Evolutionary conservation across 179 eudicot species (phyloP).

Genomic region (Pouteria campechiana): DNA sequence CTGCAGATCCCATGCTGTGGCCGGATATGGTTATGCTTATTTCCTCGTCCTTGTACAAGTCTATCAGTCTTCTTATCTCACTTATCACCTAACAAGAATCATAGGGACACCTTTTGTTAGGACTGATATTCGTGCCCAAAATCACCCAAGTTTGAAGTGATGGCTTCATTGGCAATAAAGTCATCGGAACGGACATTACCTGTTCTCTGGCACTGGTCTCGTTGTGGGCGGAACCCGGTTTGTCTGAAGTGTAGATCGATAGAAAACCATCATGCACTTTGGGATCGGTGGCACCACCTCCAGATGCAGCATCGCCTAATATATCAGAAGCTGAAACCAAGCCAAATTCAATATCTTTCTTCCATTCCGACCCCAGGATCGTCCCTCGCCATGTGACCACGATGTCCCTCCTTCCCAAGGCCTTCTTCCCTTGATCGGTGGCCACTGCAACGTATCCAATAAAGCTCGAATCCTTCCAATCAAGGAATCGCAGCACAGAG

Average conservation of each 20-base stretch:
- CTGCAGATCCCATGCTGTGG: conserved; percentile 75
- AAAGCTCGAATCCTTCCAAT: conserved; percentile 53
- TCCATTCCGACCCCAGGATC: conserved; percentile 41
- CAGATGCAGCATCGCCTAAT: conserved; percentile 22
- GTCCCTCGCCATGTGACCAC: conserved; percentile 73
- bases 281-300: conserved; percentile 6
- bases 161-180: not conserved
- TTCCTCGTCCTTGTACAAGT: conserved; percentile 58
- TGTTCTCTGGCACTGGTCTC: conserved; percentile 70
- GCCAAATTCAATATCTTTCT: conserved; percentile 35
- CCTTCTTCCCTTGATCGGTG: conserved; percentile 37
- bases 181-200: conserved; percentile 20
- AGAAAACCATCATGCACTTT: conserved; percentile 70
- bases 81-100: conserved; percentile 29
- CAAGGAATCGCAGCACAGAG: conserved; percentile 35
- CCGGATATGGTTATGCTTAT: conserved; percentile 63
- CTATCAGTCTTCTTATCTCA: conserved; percentile 52
- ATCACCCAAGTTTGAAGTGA: no score
- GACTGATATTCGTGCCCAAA: no score
- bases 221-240: conserved; percentile 42
- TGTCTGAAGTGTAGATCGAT: conserved; percentile 59
- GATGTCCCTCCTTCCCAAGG: conserved; percentile 59
- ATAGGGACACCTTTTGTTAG: no score
- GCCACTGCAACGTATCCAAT: conserved; percentile 73
- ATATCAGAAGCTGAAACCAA: conserved; percentile 29